phyloP scores from a whole-genome alignment of 225 moss, liverwort and hornwort species.

The Thuidium tamariscinum region DNA sequence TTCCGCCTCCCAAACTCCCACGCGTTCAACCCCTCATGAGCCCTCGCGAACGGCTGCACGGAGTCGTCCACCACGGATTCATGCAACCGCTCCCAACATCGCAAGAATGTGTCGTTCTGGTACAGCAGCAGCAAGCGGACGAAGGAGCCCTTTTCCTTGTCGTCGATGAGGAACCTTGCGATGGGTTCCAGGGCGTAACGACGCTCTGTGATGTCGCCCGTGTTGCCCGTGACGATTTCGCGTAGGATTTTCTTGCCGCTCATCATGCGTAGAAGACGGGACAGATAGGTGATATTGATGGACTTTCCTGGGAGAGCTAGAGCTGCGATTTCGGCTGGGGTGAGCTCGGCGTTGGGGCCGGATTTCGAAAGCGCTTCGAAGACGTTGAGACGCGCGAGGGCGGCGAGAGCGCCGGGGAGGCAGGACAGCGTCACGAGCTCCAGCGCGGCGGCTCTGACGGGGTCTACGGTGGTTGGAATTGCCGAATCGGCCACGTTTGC shows the following conservation, averaged over 20 bases:
- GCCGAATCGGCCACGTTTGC: not conserved
- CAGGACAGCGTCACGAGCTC: not conserved
- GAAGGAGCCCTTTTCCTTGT: slow-evolving; percentile 2
- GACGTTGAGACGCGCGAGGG: not conserved
- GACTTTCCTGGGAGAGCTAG: not conserved
- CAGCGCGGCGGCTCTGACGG: not conserved
- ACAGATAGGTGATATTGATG: not conserved
- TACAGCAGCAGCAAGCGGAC: not conserved
- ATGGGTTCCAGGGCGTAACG: slow-evolving; percentile 18
- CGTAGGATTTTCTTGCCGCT: not conserved
- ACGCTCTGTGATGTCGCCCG: not conserved
- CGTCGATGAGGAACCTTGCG: slow-evolving; percentile 9
- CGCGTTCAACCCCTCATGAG: not conserved
- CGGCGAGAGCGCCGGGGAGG: not conserved
- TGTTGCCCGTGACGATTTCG: not conserved
- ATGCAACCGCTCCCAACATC: slow-evolving; percentile 8
- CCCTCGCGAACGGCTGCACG: slow-evolving; percentile 12
- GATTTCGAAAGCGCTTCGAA: not conserved
- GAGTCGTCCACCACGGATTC: slow-evolving; percentile 11
- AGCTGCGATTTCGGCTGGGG: slow-evolving; percentile 5
- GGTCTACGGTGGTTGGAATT: not conserved
- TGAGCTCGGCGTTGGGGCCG: not conserved
- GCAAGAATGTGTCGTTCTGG: not conserved
- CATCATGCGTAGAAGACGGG: slow-evolving; percentile 8
- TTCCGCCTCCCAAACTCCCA: slow-evolving; percentile 21